A percentile compares a stretch with the other conserved stretches of the same genome.
Evolutionary conservation across 805 yeast genomes (phyloP).

Genomic region (Candida yuanshanica): DNA sequence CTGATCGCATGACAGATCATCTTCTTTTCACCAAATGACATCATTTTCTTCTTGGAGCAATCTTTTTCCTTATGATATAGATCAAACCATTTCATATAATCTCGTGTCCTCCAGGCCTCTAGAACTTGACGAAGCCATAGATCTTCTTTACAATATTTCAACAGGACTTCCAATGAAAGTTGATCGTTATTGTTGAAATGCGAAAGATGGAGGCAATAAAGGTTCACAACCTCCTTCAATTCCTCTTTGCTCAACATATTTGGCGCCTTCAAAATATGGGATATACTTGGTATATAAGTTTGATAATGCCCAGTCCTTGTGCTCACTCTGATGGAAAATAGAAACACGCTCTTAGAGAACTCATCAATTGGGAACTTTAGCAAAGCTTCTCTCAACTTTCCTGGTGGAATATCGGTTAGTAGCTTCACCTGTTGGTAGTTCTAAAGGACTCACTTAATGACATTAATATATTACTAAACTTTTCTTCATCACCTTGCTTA

Average conservation of each 20-base stretch:
- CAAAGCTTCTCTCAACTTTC: slow-evolving; percentile 56
- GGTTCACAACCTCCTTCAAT: slow-evolving; percentile 32
- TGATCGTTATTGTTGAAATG: slow-evolving; percentile 21
- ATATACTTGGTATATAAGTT: slow-evolving; percentile 51
- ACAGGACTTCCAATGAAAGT: slow-evolving; percentile 13
- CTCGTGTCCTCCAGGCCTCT: slow-evolving; percentile 26
- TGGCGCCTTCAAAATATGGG: slow-evolving; percentile 24
- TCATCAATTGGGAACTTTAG: slow-evolving; percentile 32
- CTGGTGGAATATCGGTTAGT: slow-evolving; percentile 2
- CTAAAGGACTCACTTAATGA: slow-evolving; percentile 22
- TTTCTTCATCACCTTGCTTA: slow-evolving; percentile 3
- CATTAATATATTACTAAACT: slow-evolving; percentile 29
- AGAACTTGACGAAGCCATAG: slow-evolving; percentile 29
- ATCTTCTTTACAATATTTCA: slow-evolving; percentile 28
- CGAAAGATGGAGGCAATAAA: slow-evolving; percentile 39
- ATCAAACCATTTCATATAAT: slow-evolving; percentile 30
- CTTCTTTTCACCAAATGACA: slow-evolving; percentile 36
- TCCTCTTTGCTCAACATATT: slow-evolving; percentile 28
- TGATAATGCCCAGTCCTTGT: slow-evolving; percentile 46
- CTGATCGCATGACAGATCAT: slow-evolving; percentile 30
- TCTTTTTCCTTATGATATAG: slow-evolving; percentile 18
- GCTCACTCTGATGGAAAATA: slow-evolving; percentile 45
- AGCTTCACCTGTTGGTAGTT: not conserved
- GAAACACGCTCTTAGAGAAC: slow-evolving; percentile 41
- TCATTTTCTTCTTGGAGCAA: slow-evolving; percentile 23